Percentiles rank a stretch among this genome's conserved stretches.
Conservation (phyloP, 1,139 yeast genomes). For the Scheffersomyces segobiensis region DNA sequence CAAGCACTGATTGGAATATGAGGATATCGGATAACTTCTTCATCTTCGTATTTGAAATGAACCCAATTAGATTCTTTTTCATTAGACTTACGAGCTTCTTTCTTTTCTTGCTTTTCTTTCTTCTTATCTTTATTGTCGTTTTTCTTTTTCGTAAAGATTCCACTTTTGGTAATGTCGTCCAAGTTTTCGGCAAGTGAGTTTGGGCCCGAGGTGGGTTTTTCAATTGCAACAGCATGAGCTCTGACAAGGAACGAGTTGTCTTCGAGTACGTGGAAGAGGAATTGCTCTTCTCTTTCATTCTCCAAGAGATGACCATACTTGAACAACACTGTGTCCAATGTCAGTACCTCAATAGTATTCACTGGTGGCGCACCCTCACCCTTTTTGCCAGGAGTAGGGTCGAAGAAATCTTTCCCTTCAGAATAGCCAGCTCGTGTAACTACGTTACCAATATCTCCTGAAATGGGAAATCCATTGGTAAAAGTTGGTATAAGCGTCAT, state of each 20-base stretch:
- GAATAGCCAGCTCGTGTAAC: no score
- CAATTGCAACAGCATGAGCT: background rate
- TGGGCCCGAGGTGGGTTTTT: background rate
- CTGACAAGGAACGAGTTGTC: background rate
- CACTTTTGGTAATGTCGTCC: conserved; percentile 1
- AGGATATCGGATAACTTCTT: conserved; percentile 11
- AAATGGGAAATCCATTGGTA: background rate
- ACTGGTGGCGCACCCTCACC: background rate
- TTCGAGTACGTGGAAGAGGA: background rate
- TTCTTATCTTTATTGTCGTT: conserved; percentile 1
- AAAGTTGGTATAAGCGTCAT: background rate
- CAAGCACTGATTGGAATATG: conserved; percentile 25
- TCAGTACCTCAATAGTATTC: background rate
- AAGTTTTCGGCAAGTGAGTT: background rate
- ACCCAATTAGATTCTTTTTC: conserved; percentile 15
- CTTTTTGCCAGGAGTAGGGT: background rate
- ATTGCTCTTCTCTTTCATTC: background rate
- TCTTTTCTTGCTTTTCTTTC: background rate
- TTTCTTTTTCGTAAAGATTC: conserved; percentile 1
- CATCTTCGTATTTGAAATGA: conserved; percentile 12
- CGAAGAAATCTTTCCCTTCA: background rate
- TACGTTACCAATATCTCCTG: background rate
- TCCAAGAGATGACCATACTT: background rate
- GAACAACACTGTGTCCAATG: background rate
- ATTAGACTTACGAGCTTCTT: background rate